These are phyloP conservation scores for Trypanosoma boissoni DNA, from an alignment of 208 protist species.

Conservation along the genomic window DNA sequence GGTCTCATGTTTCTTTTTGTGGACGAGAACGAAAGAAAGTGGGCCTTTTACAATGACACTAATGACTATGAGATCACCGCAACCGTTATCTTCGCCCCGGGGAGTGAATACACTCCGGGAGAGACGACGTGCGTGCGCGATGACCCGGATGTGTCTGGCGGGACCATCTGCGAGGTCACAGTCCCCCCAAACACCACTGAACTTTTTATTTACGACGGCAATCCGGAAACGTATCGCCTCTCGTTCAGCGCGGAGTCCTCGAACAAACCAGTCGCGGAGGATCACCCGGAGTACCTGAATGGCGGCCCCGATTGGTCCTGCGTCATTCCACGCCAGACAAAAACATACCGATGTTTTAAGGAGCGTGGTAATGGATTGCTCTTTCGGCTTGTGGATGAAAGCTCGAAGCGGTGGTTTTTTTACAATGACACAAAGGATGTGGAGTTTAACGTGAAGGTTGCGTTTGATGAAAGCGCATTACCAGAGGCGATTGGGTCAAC, in stretches of 20 bases:
- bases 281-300: conserved; percentile 47
- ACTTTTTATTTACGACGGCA: conserved; percentile 49
- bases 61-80: conserved; percentile 65
- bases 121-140: conserved; percentile 30
- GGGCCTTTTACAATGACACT: conserved; percentile 71
- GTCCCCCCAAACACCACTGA: conserved; percentile 52
- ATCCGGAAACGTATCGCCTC: conserved; percentile 52
- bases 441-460: conserved; percentile 41
- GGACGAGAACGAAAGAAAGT: conserved; percentile 34
- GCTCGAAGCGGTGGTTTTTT: conserved; percentile 43
- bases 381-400: conserved; percentile 63
- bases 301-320: conserved; percentile 38
- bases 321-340: conserved; percentile 38
- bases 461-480: conserved; percentile 25
- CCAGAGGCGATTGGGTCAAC: conserved; percentile 51
- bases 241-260: conserved; percentile 48
- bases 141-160: conserved; percentile 41
- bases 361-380: conserved; percentile 59
- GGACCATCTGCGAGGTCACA: conserved; percentile 47
- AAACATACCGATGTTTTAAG: conserved; percentile 66
- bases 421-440: conserved; percentile 76
- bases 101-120: conserved; percentile 32
- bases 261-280: conserved; percentile 37
- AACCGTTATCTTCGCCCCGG: conserved; percentile 46
- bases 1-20: conserved; percentile 58